Conservation (phyloP, 2,329 filamentous ascomycete species). For the Xylaria sp. region DNA sequence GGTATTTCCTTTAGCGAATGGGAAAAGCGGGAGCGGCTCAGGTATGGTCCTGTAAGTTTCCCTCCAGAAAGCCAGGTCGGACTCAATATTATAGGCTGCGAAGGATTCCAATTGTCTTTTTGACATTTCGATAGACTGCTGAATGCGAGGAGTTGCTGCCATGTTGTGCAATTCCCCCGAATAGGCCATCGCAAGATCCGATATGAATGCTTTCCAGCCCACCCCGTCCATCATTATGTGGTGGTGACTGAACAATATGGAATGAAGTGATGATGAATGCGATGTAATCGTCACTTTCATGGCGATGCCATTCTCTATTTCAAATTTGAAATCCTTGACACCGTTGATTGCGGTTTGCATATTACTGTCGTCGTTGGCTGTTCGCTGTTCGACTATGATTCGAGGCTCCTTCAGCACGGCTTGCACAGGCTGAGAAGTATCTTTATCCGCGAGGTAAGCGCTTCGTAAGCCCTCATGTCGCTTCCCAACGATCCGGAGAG, state of each 20-base stretch:
- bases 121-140: constrained; percentile 7
- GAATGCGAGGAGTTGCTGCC: not conserved
- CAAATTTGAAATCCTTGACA: not conserved
- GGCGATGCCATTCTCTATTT: not conserved
- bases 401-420: not conserved
- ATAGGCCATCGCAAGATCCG: not conserved
- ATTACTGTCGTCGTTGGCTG: not conserved
- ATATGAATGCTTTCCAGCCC: not conserved
- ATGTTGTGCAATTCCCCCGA: not conserved
- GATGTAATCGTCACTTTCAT: not conserved
- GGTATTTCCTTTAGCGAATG: not conserved
- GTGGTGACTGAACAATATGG: constrained; percentile 5
- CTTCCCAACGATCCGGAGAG: not conserved
- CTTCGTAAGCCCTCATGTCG: constrained; percentile 11
- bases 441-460: not conserved
- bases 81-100: not conserved
- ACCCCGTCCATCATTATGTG: constrained; percentile 11
- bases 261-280: not conserved
- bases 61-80: not conserved
- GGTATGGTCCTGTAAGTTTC: not conserved
- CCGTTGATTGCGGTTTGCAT: not conserved
- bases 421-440: not conserved
- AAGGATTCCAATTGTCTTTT: not conserved
- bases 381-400: not conserved
- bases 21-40: constrained; percentile 5